These are phyloP conservation scores for Spathaspora girioi DNA, from an alignment of 805 yeast species.

Conservation along the genomic window DNA sequence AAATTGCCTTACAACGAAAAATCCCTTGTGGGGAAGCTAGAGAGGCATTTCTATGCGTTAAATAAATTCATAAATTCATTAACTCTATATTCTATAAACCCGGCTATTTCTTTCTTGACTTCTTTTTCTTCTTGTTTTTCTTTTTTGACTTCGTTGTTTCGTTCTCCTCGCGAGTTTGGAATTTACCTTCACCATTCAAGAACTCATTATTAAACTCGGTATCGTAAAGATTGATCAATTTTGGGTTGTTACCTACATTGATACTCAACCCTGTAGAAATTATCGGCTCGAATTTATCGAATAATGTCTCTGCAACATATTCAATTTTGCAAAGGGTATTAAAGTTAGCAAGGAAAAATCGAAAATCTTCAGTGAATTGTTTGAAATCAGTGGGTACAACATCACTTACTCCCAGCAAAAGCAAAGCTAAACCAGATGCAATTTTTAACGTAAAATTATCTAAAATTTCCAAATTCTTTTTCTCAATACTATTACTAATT, in stretches of 20 bases:
- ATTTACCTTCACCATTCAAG: conserved; percentile 23
- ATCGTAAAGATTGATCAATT: not conserved
- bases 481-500: conserved; percentile 15
- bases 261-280: conserved; percentile 2
- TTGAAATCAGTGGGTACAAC: conserved; percentile 3
- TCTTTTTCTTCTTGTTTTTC: conserved; percentile 28
- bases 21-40: not conserved
- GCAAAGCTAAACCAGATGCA: conserved; percentile 11
- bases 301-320: conserved; percentile 23
- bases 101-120: conserved; percentile 18
- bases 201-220: conserved; percentile 30
- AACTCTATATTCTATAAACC: conserved; percentile 1
- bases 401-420: conserved; percentile 1
- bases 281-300: conserved; percentile 19
- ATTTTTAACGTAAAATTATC: conserved; percentile 12
- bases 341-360: conserved; percentile 24
- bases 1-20: not conserved
- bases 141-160: conserved; percentile 11
- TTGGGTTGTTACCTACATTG: not conserved
- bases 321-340: conserved; percentile 29
- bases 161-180: conserved; percentile 2
- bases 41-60: too few species aligned
- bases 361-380: conserved; percentile 17
- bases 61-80: not conserved
- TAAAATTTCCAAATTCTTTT: conserved; percentile 10